phyloP scores from a whole-genome alignment of 2,329 filamentous ascomycete genomes.

The Neonectria faginata region DNA sequence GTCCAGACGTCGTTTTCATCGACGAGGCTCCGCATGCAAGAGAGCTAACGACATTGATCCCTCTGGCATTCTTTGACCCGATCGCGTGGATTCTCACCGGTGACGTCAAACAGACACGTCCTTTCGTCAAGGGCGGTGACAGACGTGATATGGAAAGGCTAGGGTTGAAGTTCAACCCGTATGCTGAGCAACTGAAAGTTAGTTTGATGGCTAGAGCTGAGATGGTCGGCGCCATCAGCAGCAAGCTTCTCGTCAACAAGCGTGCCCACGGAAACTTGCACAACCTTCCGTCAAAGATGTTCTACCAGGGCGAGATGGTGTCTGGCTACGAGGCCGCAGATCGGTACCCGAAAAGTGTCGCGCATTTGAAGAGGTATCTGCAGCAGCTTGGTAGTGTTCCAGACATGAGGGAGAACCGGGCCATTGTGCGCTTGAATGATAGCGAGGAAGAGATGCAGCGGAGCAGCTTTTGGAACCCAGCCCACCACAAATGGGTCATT shows the following conservation, averaged over 20 bases:
- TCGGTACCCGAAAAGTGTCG: conserved; percentile 46
- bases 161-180: conserved; percentile 48
- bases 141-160: conserved; percentile 28
- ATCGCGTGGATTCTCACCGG: conserved; percentile 60
- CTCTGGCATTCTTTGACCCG: conserved; percentile 57
- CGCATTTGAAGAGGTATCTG: conserved; percentile 48
- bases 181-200: conserved; percentile 48
- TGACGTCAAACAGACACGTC: conserved; percentile 58
- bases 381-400: conserved; percentile 38
- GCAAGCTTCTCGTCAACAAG: conserved; percentile 53
- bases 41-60: conserved; percentile 59
- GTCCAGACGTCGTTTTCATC: conserved; percentile 87
- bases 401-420: conserved; percentile 50
- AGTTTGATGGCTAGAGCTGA: conserved; percentile 56
- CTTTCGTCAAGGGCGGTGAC: conserved; percentile 52
- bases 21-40: conserved; percentile 71
- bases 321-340: conserved; percentile 43
- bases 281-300: conserved; percentile 55
- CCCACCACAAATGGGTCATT: conserved; percentile 54
- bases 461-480: conserved; percentile 56
- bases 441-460: conserved; percentile 45
- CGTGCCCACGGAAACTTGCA: conserved; percentile 54
- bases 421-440: conserved; percentile 49
- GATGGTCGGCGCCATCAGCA: conserved; percentile 47
- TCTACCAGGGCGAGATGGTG: conserved; percentile 55